Evolutionary conservation across 805 yeast genomes (phyloP).

Genomic region (Teunomyces panamensis): DNA sequence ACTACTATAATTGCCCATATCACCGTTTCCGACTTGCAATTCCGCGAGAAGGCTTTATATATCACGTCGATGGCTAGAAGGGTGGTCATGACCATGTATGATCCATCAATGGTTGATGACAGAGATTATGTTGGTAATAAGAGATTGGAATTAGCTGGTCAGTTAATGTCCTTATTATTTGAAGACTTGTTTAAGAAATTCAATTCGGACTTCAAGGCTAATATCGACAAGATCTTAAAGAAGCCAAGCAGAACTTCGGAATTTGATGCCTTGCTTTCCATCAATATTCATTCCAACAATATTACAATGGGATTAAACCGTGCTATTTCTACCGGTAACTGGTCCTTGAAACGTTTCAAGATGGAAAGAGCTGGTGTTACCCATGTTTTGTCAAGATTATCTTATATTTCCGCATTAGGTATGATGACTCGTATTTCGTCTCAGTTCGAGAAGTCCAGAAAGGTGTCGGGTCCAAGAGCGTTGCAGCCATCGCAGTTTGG

Average conservation of each 20-base stretch:
- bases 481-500: slow-evolving; percentile 98
- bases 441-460: slow-evolving; percentile 97
- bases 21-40: slow-evolving; percentile 78
- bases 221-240: slow-evolving; percentile 88
- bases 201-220: slow-evolving; percentile 90
- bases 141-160: slow-evolving; percentile 96
- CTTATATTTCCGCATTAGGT: slow-evolving; percentile 93
- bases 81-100: slow-evolving; percentile 91
- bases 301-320: slow-evolving; percentile 92
- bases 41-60: slow-evolving; percentile 90
- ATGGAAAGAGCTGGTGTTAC: slow-evolving; percentile 99
- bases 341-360: slow-evolving; percentile 98
- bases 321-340: slow-evolving; percentile 97
- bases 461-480: slow-evolving; percentile 98
- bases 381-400: slow-evolving; percentile 86
- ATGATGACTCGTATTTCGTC: slow-evolving; percentile 99
- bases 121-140: slow-evolving; percentile 98
- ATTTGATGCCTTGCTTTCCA: slow-evolving; percentile 87
- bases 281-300: slow-evolving; percentile 87
- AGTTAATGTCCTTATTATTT: slow-evolving; percentile 87
- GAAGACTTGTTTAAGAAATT: slow-evolving; percentile 97
- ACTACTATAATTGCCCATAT: slow-evolving; percentile 95
- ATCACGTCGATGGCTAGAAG: slow-evolving; percentile 96
- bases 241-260: slow-evolving; percentile 94
- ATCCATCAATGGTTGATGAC: slow-evolving; percentile 95